These are phyloP conservation scores for Malus hybrid DNA, from an alignment of 331 rosid species.

Conservation along the genomic window DNA sequence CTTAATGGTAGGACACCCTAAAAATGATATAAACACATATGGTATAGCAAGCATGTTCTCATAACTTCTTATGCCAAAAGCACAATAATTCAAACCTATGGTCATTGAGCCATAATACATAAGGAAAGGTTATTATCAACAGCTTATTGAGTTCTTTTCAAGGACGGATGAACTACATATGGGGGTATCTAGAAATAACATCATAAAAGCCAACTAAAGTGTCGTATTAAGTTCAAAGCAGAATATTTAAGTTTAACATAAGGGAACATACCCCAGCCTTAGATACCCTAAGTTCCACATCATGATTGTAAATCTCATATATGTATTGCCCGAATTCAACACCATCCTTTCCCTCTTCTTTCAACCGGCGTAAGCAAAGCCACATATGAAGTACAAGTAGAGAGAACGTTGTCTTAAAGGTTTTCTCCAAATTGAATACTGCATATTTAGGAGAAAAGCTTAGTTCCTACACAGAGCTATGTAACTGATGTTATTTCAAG, in stretches of 20 bases:
- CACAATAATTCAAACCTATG: background rate
- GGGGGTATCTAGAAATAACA: background rate
- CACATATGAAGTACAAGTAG: slow-evolving; percentile 94
- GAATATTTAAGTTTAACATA: background rate
- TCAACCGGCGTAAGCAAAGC: slow-evolving; percentile 80
- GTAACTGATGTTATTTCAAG: background rate
- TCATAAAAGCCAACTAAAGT: background rate
- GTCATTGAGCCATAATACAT: background rate
- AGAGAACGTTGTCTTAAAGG: slow-evolving; percentile 85
- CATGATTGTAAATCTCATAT: slow-evolving; percentile 89
- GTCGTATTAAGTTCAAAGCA: background rate
- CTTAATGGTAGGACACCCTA: background rate
- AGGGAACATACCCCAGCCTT: slow-evolving; percentile 70
- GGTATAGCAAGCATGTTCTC: background rate
- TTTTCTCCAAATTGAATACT: slow-evolving; percentile 94
- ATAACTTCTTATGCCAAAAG: background rate
- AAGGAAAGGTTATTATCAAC: background rate
- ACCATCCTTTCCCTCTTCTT: slow-evolving; percentile 85
- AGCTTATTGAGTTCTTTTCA: background rate
- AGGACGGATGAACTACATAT: background rate
- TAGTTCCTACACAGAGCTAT: background rate
- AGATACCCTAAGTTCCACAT: slow-evolving; percentile 87
- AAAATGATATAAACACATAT: background rate
- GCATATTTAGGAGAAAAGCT: slow-evolving; percentile 26
- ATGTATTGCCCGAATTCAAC: slow-evolving; percentile 86